phyloP scores from a whole-genome alignment of 2,329 filamentous ascomycete species.

The Tolypocladium sp. region DNA sequence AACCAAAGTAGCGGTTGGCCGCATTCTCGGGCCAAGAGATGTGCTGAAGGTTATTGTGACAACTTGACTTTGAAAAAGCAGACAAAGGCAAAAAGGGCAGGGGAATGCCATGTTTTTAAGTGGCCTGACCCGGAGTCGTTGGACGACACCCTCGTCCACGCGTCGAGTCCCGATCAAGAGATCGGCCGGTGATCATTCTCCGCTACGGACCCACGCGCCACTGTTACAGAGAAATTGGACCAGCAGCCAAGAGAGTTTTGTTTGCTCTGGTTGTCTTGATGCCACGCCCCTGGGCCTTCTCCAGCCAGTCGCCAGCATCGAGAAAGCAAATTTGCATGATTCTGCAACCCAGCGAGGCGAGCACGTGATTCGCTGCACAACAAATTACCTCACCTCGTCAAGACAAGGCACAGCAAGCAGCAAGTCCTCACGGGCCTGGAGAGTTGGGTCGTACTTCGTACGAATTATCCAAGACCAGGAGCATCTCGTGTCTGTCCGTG shows the following conservation, averaged over 20 bases:
- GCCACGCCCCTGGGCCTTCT: neutral
- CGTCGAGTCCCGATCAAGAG: neutral
- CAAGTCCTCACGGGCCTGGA: neutral
- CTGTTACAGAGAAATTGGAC: constrained; percentile 1
- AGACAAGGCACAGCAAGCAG: neutral
- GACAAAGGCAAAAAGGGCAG: neutral
- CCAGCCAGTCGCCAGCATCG: neutral
- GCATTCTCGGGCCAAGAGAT: neutral
- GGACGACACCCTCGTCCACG: neutral
- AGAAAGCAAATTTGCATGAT: neutral
- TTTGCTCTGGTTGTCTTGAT: too few species aligned
- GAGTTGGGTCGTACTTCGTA: neutral
- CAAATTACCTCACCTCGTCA: neutral
- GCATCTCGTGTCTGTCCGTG: neutral
- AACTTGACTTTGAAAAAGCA: neutral
- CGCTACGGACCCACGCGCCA: constrained; percentile 1
- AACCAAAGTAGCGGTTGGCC: neutral
- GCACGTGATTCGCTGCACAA: neutral
- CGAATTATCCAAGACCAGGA: too few species aligned
- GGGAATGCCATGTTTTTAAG: neutral
- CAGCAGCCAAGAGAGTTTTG: neutral
- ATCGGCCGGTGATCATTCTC: neutral
- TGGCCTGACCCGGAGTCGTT: neutral
- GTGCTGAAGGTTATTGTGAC: neutral
- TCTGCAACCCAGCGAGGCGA: neutral